These are phyloP conservation scores for Trichoderma asperelloides DNA, from an alignment of 495 filamentous ascomycete species.

Conservation along the genomic window DNA sequence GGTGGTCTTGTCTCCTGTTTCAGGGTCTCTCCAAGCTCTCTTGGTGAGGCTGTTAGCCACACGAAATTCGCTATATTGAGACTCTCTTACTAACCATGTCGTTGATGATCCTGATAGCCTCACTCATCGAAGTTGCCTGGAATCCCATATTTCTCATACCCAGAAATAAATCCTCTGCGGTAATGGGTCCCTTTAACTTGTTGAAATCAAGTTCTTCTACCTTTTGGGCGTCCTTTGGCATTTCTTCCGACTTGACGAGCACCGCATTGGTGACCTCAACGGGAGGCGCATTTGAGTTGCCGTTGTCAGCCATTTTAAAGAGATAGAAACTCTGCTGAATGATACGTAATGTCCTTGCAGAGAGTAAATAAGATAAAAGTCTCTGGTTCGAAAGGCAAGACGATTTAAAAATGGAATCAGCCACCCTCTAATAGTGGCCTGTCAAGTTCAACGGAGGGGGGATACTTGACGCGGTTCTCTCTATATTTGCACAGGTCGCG, in stretches of 20 bases:
- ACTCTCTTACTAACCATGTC: conserved; percentile 62
- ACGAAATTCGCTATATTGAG: not conserved
- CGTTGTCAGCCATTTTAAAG: conserved; percentile 15
- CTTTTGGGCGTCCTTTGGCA: conserved; percentile 61
- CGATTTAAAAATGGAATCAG: not conserved
- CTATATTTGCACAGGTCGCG: not conserved
- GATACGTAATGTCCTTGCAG: not conserved
- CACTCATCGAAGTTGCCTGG: conserved; percentile 76
- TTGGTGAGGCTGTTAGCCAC: conserved; percentile 20
- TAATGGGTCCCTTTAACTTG: conserved; percentile 63
- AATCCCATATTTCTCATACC: conserved; percentile 85
- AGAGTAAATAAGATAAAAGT: not conserved
- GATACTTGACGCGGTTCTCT: not conserved
- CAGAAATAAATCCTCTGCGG: conserved; percentile 72
- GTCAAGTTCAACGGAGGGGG: not conserved
- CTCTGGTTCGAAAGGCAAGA: not conserved
- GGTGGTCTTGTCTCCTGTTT: conserved; percentile 65
- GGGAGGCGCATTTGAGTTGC: conserved; percentile 40
- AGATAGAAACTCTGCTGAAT: not conserved
- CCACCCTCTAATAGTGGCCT: not conserved
- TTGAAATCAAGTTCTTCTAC: conserved; percentile 91
- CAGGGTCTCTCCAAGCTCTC: conserved; percentile 67
- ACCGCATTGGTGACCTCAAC: conserved; percentile 71
- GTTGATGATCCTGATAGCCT: conserved; percentile 82
- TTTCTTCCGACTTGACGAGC: conserved; percentile 74